phyloP scores from a whole-genome alignment of 345 rosid species.

The Xanthoceras sorbifolium region DNA sequence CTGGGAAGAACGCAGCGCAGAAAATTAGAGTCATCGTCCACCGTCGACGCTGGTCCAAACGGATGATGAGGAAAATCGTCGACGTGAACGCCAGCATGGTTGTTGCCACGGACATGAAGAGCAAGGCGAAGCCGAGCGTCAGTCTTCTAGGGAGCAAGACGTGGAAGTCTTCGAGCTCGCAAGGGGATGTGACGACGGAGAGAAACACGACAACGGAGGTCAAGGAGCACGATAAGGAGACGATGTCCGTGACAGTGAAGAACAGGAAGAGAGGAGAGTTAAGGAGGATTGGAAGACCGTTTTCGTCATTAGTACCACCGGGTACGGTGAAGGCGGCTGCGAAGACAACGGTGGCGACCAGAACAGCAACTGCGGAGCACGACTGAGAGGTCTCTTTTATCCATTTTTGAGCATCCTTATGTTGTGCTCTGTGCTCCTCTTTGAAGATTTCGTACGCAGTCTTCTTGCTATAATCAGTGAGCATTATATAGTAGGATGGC shows the following conservation, averaged over 20 bases:
- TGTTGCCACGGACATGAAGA: slow-evolving; percentile 24
- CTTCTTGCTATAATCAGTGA: neutral
- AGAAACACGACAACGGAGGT: slow-evolving; percentile 35
- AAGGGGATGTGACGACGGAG: slow-evolving; percentile 25
- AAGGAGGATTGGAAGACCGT: slow-evolving; percentile 23
- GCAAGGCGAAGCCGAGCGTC: slow-evolving; percentile 25
- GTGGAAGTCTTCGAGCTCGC: slow-evolving; percentile 11
- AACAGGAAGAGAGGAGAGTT: slow-evolving; percentile 12
- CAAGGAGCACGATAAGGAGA: slow-evolving; percentile 27
- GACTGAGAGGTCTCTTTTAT: slow-evolving; percentile 22
- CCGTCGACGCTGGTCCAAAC: neutral
- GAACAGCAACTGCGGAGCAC: slow-evolving; percentile 29
- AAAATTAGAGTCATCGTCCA: neutral
- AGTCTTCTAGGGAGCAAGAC: slow-evolving; percentile 21
- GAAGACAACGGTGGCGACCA: neutral
- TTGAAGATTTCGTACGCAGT: neutral
- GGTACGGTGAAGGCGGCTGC: neutral
- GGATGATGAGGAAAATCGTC: slow-evolving; percentile 30
- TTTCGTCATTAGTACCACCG: neutral
- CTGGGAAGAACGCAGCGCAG: neutral
- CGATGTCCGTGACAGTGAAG: slow-evolving; percentile 26
- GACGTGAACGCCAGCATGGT: slow-evolving; percentile 29
- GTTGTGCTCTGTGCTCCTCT: neutral
- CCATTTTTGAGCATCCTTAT: neutral
- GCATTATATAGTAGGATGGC: neutral